Evolutionary conservation across 768 basidiomycete genomes (phyloP).

Genomic region (Leccinum variicolor): DNA sequence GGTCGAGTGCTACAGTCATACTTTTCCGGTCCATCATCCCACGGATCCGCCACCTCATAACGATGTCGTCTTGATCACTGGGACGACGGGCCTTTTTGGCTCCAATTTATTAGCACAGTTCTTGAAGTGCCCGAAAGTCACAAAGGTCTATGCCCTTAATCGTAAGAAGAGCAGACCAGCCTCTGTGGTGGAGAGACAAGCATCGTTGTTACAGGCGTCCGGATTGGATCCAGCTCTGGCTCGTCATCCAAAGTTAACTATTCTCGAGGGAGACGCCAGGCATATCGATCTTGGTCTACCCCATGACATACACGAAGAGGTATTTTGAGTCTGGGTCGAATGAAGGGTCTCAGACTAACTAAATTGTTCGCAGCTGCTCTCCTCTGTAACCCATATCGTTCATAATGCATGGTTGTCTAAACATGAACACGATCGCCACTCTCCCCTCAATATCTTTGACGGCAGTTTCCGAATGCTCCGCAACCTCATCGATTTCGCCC

Average conservation of each 20-base stretch:
- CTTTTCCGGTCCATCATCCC: conserved; percentile 11
- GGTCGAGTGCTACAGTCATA: neutral
- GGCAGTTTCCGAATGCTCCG: conserved; percentile 18
- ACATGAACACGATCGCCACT: neutral
- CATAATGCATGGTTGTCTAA: conserved; percentile 29
- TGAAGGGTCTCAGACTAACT: neutral
- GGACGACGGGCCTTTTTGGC: conserved; percentile 35
- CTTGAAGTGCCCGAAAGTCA: conserved; percentile 10
- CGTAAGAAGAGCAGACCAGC: conserved; percentile 13
- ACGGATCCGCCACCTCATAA: neutral
- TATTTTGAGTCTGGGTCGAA: neutral
- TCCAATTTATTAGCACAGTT: conserved; percentile 26
- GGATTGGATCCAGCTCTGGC: conserved; percentile 31
- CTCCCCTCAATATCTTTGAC: conserved; percentile 9
- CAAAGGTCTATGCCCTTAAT: conserved; percentile 31
- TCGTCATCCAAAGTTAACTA: conserved; percentile 27
- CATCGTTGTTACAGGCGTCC: conserved; percentile 22
- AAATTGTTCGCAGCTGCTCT: conserved; percentile 9
- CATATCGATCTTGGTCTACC: conserved; percentile 25
- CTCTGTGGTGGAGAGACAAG: conserved; percentile 26
- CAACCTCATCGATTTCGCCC: conserved; percentile 35
- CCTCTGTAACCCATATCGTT: conserved; percentile 36
- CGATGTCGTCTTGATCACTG: conserved; percentile 31
- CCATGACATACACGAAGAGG: conserved; percentile 25
- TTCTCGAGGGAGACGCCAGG: conserved; percentile 32